Base-by-base conservation (phyloP, 306 rosid genomes). In the Astragalus glycyphyllos region DNA sequence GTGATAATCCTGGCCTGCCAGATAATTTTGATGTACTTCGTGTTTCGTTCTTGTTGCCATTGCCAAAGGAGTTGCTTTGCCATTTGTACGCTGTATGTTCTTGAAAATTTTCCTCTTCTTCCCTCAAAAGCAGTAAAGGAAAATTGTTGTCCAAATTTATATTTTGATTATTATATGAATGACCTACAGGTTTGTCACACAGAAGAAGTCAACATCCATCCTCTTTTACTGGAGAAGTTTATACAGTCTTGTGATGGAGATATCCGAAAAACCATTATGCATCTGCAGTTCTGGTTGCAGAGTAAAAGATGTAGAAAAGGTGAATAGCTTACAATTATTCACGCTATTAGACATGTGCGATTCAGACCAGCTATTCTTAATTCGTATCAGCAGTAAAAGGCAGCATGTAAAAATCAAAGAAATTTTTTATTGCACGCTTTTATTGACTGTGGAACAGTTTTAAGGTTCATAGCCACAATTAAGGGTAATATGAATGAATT, bases 271-370 rank as follows among this genome's bases (percentile, higher is more conserved):
- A 76, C 78, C 69, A 80, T 87, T 41, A 77, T 84, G 93, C 83
- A 86, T 80, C 92, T 94, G 69, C 99, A 94, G 87, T 94, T 94
- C 86, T 89, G 99, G 99, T 83, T 90, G 76, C 99, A 89, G 82
- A 89, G 86, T 79, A 77, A 62, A 85, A 67, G 50, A 79, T 76
- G 74, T 72, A 62, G 60, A 54, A 81, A 79, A 85, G 97, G 98
- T 93, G 51, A 15, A 71, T 51, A 69, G 10, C 45, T 20, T 48
- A 13, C 37, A 15, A 61, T 72, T 54, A 64, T 64, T 74, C 45
- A 51, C 6, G 7, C 44, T 26, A 10, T 42, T 58, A 42, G 74
- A 69, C 58, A 14, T 54, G 53, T 41, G 31, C 63, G 55, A 31
- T 54, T 45, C 29, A 54, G 57, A 29, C 50, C 44, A 38, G 72